These are phyloP conservation scores for Corylus americana DNA, from an alignment of 306 rosid genomes.

Conservation along the genomic window DNA sequence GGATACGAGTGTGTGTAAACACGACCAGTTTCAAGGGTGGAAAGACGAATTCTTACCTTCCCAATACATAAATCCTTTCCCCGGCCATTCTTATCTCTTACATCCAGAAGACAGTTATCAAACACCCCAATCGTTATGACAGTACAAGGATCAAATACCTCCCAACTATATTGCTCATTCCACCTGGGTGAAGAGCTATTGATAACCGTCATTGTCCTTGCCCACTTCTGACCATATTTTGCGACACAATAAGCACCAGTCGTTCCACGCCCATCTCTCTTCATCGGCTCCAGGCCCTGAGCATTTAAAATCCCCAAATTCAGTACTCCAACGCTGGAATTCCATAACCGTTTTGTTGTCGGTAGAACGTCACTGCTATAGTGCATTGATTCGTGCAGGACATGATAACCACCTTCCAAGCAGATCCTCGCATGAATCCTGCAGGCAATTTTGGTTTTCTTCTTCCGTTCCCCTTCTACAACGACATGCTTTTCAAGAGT, in stretches of 20 bases:
- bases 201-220: conserved; percentile 85
- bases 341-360: conserved; percentile 81
- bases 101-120: conserved; percentile 85
- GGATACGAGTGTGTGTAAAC: conserved; percentile 92
- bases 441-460: conserved; percentile 81
- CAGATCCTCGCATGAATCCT: conserved; percentile 84
- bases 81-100: conserved; percentile 71
- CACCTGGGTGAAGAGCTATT: conserved; percentile 78
- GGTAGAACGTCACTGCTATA: conserved; percentile 97
- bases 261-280: conserved; percentile 79
- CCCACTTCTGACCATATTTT: conserved; percentile 94
- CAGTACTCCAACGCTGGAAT: conserved; percentile 77
- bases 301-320: conserved; percentile 88
- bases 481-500: conserved; percentile 67
- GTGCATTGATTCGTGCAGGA: conserved; percentile 87
- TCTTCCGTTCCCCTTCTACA: conserved; percentile 85
- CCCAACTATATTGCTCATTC: conserved; percentile 98
- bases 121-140: conserved; percentile 88
- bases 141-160: conserved; percentile 94
- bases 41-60: conserved; percentile 91
- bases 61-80: conserved; percentile 73
- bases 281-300: conserved; percentile 86
- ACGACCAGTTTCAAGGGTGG: conserved; percentile 91
- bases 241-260: conserved; percentile 93
- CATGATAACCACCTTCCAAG: conserved; percentile 95